Evolutionary conservation across 139 green algal species (phyloP).

Genomic region (Chlamydomonas sphaeroides): DNA sequence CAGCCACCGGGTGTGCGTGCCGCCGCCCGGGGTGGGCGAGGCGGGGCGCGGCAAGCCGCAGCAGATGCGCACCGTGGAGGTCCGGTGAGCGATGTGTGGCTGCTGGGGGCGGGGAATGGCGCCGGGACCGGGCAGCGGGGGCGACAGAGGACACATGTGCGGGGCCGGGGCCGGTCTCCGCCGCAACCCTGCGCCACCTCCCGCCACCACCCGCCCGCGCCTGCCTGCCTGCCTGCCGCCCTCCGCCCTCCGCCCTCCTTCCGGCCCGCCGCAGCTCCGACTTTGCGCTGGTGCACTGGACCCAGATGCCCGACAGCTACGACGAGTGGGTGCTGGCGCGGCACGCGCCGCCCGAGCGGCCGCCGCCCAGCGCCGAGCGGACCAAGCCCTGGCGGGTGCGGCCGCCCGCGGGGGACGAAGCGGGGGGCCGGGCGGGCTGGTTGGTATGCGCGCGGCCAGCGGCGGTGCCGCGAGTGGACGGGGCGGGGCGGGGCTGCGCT

Average conservation of each 20-base stretch:
- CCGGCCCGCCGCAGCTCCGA: slow-evolving; percentile 43
- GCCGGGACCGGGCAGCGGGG: too few species aligned
- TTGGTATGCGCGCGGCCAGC: too few species aligned
- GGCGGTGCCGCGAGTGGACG: too few species aligned
- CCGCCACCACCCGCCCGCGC: too few species aligned
- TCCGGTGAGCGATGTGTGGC: slow-evolving; percentile 41
- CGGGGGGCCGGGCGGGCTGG: neutral
- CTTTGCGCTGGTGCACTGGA: slow-evolving; percentile 80
- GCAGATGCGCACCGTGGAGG: slow-evolving; percentile 74
- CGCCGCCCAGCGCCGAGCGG: slow-evolving; percentile 35
- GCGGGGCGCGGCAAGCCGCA: slow-evolving; percentile 75
- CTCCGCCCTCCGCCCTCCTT: too few species aligned
- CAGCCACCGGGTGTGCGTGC: slow-evolving; percentile 79
- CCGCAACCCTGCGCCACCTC: too few species aligned
- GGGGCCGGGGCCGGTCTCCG: too few species aligned
- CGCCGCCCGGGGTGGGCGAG: slow-evolving; percentile 72
- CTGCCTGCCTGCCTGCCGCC: too few species aligned
- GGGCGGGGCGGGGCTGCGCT: too few species aligned
- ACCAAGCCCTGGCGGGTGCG: slow-evolving; percentile 47
- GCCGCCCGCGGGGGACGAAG: neutral
- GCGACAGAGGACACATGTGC: too few species aligned
- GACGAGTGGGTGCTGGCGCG: slow-evolving; percentile 78
- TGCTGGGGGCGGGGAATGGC: too few species aligned
- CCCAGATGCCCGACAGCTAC: slow-evolving; percentile 76
- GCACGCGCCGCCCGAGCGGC: slow-evolving; percentile 59